Base-by-base conservation (phyloP, 2,329 filamentous ascomycete genomes). In the Sporothrix mexicana region DNA sequence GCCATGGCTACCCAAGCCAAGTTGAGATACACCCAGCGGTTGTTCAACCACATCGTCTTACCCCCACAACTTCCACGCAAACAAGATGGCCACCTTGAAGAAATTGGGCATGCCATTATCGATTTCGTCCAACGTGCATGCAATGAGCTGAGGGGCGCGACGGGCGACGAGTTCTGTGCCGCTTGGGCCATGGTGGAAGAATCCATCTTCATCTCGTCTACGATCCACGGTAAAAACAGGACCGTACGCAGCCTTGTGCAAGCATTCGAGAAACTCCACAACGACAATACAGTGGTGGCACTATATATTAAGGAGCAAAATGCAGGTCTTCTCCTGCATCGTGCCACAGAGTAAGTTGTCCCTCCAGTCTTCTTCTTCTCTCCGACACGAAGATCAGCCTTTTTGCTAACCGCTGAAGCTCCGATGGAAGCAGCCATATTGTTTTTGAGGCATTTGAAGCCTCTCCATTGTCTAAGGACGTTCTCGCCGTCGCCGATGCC, bases 391-490 rank as follows among this genome's bases (percentile, higher is more conserved):
- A n/a, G n/a, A n/a, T n/a, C n/a, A n/a, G n/a, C n/a, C n/a, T n/a
- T n/a, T n/a, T n/a, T n/a, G n/a, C 49, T 57, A 45, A 70, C 9
- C 10, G 3, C 1, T 3, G n/a, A 25, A 57, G 9, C 25, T 6
- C 17, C 6, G 47, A 30, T 5, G 70, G 47, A n/a, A 47, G 30
- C 69, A 59, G 76, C 17, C 9, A 61, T 23, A 74, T 76, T 74
- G 85, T 76, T 20, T 88, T 72, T 64, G 90, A 92, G 78, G 83
- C 83, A 0, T 92, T 92, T 72, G 90, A 92, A 77, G 83, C 86
- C 0, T 90, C 89, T 0, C 82, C 90, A 0, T 77, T 78, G 0
- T 87, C 86, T 0, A 82, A 87, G 59, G 79, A 84, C 15, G 86
- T 90, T 0, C 81, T 91, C 1, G 83, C 83, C 0, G 79, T 87